Percentiles rank a stretch among this genome's conserved stretches.
These are phyloP conservation scores for Sinapis alba DNA, from an alignment of 441 rosid genomes.

Conservation along the genomic window DNA sequence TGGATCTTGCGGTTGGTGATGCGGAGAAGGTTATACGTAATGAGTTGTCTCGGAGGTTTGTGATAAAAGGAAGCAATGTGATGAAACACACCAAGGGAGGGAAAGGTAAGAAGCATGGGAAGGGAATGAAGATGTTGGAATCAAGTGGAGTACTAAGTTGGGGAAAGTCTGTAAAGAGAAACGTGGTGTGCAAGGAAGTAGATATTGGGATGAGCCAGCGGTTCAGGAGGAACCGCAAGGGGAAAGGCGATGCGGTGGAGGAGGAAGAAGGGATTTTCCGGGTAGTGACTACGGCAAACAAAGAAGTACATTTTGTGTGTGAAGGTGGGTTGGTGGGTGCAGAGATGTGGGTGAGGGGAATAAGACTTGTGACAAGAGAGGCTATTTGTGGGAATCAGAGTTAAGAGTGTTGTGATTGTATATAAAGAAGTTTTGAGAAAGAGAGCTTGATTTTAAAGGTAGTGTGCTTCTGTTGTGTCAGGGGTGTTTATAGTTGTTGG, in stretches of 20 bases:
- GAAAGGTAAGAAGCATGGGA: constrained; percentile 67
- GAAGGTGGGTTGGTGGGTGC: no score
- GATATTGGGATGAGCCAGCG: constrained; percentile 59
- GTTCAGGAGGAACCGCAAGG: constrained; percentile 54
- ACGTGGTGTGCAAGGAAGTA: constrained; percentile 71
- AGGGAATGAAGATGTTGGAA: constrained; percentile 60
- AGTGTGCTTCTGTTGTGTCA: constrained; percentile 23
- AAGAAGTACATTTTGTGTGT: no score
- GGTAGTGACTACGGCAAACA: constrained; percentile 67
- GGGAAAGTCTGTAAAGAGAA: constrained; percentile 78
- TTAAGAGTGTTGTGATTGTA: no score
- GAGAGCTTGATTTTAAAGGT: constrained; percentile 17
- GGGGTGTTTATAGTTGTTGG: no score
- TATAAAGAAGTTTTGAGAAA: constrained; percentile 37
- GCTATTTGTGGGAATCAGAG: constrained; percentile 49
- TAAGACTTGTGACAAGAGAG: constrained; percentile 55
- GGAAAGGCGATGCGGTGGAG: constrained; percentile 44
- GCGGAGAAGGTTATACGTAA: constrained; percentile 64
- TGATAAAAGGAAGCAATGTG: constrained; percentile 55
- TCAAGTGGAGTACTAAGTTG: constrained; percentile 62
- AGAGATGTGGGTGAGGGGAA: no score
- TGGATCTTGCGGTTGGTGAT: constrained; percentile 58
- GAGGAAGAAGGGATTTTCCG: constrained; percentile 69
- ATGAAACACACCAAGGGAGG: constrained; percentile 88
- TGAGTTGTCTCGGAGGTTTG: constrained; percentile 69